A percentile compares a stretch with the other conserved stretches of the same genome.
These are phyloP conservation scores for Corylus americana DNA, from an alignment of 306 rosid genomes.

Conservation along the genomic window DNA sequence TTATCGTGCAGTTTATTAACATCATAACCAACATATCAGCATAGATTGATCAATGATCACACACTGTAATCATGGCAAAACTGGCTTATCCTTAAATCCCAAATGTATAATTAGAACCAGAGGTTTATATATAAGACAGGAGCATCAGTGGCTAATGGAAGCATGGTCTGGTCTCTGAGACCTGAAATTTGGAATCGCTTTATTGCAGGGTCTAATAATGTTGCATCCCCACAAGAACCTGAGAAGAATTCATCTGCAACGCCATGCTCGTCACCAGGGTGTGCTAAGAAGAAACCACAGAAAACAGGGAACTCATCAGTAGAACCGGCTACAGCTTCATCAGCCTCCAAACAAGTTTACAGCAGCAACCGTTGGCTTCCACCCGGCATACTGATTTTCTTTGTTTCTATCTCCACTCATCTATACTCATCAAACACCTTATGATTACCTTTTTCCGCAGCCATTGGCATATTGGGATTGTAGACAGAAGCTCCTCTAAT, in stretches of 20 bases:
- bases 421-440: neutral
- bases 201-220: constrained; percentile 21
- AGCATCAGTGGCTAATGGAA: neutral
- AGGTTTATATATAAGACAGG: neutral
- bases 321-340: constrained; percentile 13
- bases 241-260: neutral
- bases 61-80: no score
- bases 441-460: neutral
- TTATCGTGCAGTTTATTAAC: neutral
- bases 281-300: neutral
- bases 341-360: neutral
- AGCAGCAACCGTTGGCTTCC: constrained; percentile 18
- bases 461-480: neutral
- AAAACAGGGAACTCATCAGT: constrained; percentile 17
- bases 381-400: constrained; percentile 11
- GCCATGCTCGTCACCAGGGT: neutral
- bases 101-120: neutral
- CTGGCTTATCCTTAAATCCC: neutral
- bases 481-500: neutral
- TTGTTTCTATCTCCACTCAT: constrained; percentile 5
- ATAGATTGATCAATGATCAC: neutral
- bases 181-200: neutral
- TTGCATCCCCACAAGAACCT: constrained; percentile 21
- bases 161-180: neutral
- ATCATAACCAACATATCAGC: neutral